phyloP scores from a whole-genome alignment of 2,329 filamentous ascomycete species.

The Tetracladium maxilliforme region DNA sequence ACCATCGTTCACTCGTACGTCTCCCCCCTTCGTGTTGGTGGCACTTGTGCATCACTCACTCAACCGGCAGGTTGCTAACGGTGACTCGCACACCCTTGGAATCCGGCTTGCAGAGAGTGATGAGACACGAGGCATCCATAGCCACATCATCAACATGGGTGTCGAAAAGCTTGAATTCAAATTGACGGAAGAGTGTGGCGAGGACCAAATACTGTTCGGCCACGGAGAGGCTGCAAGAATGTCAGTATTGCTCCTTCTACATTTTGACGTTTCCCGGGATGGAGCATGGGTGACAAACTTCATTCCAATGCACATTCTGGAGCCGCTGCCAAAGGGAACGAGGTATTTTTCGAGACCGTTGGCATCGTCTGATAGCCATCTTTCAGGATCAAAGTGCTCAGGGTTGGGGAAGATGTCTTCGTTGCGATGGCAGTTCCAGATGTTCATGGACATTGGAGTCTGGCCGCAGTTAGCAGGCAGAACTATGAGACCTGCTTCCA shows the following conservation, averaged over 20 bases:
- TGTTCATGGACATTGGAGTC: too few relatives aligned
- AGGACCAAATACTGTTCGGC: constrained; percentile 14
- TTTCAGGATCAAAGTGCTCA: neutral
- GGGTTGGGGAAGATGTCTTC: neutral
- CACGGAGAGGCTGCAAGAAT: constrained; percentile 7
- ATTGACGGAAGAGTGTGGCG: constrained; percentile 11
- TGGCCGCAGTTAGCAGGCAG: too few relatives aligned
- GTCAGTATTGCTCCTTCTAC: neutral
- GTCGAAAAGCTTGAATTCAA: constrained; percentile 12
- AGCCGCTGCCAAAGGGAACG: constrained; percentile 10
- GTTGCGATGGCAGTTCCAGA: too few relatives aligned
- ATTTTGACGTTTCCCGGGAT: neutral
- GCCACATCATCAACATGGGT: constrained; percentile 13
- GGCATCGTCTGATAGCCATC: constrained; percentile 5
- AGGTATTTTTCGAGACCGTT: constrained; percentile 11
- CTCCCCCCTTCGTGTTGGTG: too few relatives aligned
- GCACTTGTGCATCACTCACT: too few relatives aligned
- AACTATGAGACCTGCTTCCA: too few relatives aligned
- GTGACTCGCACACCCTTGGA: too few relatives aligned
- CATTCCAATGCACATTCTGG: constrained; percentile 11
- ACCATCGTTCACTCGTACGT: too few relatives aligned
- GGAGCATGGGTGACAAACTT: constrained; percentile 4
- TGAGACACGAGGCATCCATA: too few relatives aligned
- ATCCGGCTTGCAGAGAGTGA: too few relatives aligned
- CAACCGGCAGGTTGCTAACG: too few relatives aligned